Percentiles rank a stretch among this genome's conserved stretches.
phyloP scores from a whole-genome alignment of 495 filamentous ascomycete genomes.

The Aeminium ludgeri region DNA sequence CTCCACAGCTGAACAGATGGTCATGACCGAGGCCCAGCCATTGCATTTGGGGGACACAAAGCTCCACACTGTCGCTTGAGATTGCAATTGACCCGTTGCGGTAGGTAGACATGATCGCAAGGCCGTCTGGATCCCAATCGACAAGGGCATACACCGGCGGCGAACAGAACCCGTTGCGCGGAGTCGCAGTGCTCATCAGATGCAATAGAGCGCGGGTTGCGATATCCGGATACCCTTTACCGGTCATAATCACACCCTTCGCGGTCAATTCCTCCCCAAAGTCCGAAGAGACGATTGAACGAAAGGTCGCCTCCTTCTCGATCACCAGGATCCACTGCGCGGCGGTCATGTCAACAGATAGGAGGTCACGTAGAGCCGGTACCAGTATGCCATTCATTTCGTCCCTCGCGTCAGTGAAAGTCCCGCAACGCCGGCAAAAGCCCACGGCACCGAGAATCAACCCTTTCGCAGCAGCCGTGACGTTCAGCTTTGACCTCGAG shows the following conservation, averaged over 20 bases:
- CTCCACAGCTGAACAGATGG: constrained; percentile 5
- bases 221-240: constrained; percentile 86
- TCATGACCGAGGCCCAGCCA: constrained; percentile 56
- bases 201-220: constrained; percentile 55
- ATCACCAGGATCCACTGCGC: constrained; percentile 65
- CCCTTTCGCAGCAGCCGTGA: constrained; percentile 60
- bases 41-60: constrained; percentile 39
- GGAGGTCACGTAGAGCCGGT: constrained; percentile 38
- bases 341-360: constrained; percentile 34
- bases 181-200: constrained; percentile 24
- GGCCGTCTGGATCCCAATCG: constrained; percentile 76
- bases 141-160: constrained; percentile 49
- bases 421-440: constrained; percentile 24
- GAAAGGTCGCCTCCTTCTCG: constrained; percentile 90
- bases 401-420: constrained; percentile 26
- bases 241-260: constrained; percentile 53
- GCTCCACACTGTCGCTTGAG: constrained; percentile 46
- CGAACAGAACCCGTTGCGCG: constrained; percentile 16
- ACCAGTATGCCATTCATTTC: constrained; percentile 38
- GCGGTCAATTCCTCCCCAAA: constrained; percentile 34
- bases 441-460: constrained; percentile 41
- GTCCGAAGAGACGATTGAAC: constrained; percentile 36
- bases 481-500: constrained; percentile 43
- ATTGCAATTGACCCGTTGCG: constrained; percentile 64
- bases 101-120: constrained; percentile 75